Evolutionary conservation across 83 land plant species (phyloP), one percentile per base, ranked within the genome.

Genomic region (Picea mariana): DNA sequence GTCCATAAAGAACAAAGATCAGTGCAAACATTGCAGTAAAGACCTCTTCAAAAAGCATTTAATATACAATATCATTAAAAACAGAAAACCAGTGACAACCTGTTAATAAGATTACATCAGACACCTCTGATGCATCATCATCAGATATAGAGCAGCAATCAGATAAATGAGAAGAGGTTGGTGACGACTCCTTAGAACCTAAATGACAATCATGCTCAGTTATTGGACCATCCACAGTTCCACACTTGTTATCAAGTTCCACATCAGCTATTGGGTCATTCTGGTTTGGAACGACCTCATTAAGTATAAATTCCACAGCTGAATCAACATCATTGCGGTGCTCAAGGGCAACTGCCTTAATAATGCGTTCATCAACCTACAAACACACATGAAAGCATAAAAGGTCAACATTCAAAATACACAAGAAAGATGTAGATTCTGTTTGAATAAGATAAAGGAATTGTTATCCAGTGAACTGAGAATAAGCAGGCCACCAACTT

Each of bases 341-440:
- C 63, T 95, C 98, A 63, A 95, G 81, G 44, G 91, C 91, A 79
- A 83, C 89, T 47, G 94, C 98, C 81, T 87, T 93, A 26, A 95
- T 62, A 2, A 92, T 73, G 1, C 98, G 89, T 31, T 67, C 31
- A 85, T 95, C 98, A 84, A 95, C 88, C 96, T 95, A 85, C 62
- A 16, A 47, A 60, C 2, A 15, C 55, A 9, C 55, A 44, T 44
- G 49, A 44, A 49, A 49, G 12, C 55, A 49, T 49, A 9, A 49
- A 49, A 49, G 12, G 9, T 49, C 55, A 49, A 49, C 55, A 49
- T 49, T 49, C 55, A 49, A 49, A 42, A 49, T 9, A 49, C 55
- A 49, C 12, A 49, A 49, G 55, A 9, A 49, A 49, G 9, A 42
- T 42, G 47, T 42, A 42, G 47, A 42, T 42, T 42, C 47, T 42